Evolutionary conservation across 78 protist species (phyloP), one percentile per base, ranked within the genome.

Genomic region (Dictyostelium purpureum): DNA sequence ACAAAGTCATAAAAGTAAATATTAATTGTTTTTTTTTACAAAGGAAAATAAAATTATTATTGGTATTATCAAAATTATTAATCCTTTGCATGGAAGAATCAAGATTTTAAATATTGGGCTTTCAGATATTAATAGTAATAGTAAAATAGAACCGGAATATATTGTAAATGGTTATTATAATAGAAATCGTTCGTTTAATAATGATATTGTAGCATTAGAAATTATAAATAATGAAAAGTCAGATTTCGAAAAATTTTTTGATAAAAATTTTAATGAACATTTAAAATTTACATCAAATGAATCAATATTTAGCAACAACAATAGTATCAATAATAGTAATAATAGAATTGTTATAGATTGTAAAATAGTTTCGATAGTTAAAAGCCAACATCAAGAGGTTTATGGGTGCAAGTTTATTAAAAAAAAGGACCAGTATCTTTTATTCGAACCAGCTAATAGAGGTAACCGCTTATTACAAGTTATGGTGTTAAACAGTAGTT

Each of bases 151-250:
- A 14, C 52, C n/a, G n/a, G n/a, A 47, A n/a, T 31, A 31, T 11
- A 24, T 31, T 61, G 31, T 61, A 4, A 14, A 5, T 45, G 81
- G 75, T 33, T 61, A 66, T 19, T 59, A n/a, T 37, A 31, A 73
- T 43, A 51, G 91, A 70, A 85, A 85, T 47, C 61, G 91, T 51
- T 57, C 91, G 1, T 59, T 73, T 10, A 59, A 85, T 42, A 75
- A 75, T 73, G 91, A 85, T 43, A 54, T 52, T 19, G 91, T 85
- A 0, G 91, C 63, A 28, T 45, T 85, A 6, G 66, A 80, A 76
- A 4, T 56, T 21, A 26, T 59, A 45, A 35, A 59, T 4, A 63
- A 16, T 14, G 45, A 77, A 37, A 24, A 24, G 7, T 24, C 4
- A 42, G 26, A 37, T 26, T 18, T 69, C 33, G 67, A 75, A 35